Evolutionary conservation across 179 eudicot species (phyloP).

Genomic region (Kewa caespitosa): DNA sequence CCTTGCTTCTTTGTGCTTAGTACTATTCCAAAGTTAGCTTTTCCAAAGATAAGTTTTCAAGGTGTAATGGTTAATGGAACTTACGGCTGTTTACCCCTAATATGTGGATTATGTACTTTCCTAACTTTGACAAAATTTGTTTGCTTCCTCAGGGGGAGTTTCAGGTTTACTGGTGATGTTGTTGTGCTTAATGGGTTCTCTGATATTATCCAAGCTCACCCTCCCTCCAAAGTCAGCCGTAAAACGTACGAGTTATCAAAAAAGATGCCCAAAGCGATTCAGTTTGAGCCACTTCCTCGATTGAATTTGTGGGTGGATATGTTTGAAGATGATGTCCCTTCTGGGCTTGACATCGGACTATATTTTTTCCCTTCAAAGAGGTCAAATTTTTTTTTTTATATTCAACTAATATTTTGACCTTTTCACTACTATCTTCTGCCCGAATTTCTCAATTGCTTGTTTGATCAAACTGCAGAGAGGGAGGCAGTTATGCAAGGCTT

Average conservation of each 20-base stretch:
- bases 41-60: background rate
- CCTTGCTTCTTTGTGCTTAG: background rate
- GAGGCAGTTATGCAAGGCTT: conserved; percentile 18
- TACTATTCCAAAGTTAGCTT: background rate
- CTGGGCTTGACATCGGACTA: conserved; percentile 31
- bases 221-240: conserved; percentile 29
- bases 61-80: background rate
- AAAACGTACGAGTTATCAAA: conserved; percentile 19
- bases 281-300: conserved; percentile 31
- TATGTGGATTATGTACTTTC: background rate
- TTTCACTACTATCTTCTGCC: background rate
- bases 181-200: background rate
- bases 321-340: conserved; percentile 23
- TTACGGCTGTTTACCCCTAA: background rate
- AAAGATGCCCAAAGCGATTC: conserved; percentile 23
- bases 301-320: conserved; percentile 20
- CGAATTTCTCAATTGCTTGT: background rate
- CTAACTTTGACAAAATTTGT: background rate
- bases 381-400: background rate
- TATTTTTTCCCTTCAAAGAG: conserved; percentile 23
- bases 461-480: conserved; percentile 18
- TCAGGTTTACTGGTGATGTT: conserved; percentile 13
- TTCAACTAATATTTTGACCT: background rate
- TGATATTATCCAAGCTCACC: conserved; percentile 30
- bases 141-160: conserved; percentile 31